A percentile compares a stretch with the other conserved stretches of the same genome.
Evolutionary conservation across 768 basidiomycete genomes (phyloP).

Genomic region (Psilocybe tampanensis): DNA sequence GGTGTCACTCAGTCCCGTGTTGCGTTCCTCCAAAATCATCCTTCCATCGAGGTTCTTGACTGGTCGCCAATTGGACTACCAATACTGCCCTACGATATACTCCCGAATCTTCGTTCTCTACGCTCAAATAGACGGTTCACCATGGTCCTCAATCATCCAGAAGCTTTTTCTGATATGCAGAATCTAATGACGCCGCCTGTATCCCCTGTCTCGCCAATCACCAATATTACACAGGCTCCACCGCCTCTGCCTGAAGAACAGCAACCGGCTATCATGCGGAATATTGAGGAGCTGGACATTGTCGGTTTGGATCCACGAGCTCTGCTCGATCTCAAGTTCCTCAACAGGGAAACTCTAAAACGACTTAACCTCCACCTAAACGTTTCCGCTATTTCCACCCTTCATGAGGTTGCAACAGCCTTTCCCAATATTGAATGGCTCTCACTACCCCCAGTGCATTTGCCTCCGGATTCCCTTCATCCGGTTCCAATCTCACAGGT

Average conservation of each 20-base stretch:
- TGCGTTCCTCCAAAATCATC: slow-evolving; percentile 46
- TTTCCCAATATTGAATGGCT: slow-evolving; percentile 46
- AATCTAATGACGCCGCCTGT: slow-evolving; percentile 22
- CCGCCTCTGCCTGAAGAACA: too few relatives aligned
- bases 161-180: slow-evolving; percentile 8
- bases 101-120: slow-evolving; percentile 44
- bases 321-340: slow-evolving; percentile 29
- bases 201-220: slow-evolving; percentile 21
- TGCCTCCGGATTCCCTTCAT: slow-evolving; percentile 20
- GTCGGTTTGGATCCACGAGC: slow-evolving; percentile 29
- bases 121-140: slow-evolving; percentile 36
- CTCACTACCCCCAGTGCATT: slow-evolving; percentile 33
- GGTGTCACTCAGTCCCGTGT: slow-evolving; percentile 36
- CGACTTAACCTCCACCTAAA: slow-evolving; percentile 34
- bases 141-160: slow-evolving; percentile 33
- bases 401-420: slow-evolving; percentile 34
- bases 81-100: slow-evolving; percentile 32
- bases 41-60: slow-evolving; percentile 44
- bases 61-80: slow-evolving; percentile 46
- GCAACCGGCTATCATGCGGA: slow-evolving; percentile 26
- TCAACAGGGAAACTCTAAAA: slow-evolving; percentile 31
- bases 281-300: slow-evolving; percentile 39
- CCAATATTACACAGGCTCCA: slow-evolving; percentile 13
- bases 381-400: slow-evolving; percentile 28
- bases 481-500: slow-evolving; percentile 30